Base-by-base conservation (phyloP, 495 filamentous ascomycete species). In the Daldinia grandis region DNA sequence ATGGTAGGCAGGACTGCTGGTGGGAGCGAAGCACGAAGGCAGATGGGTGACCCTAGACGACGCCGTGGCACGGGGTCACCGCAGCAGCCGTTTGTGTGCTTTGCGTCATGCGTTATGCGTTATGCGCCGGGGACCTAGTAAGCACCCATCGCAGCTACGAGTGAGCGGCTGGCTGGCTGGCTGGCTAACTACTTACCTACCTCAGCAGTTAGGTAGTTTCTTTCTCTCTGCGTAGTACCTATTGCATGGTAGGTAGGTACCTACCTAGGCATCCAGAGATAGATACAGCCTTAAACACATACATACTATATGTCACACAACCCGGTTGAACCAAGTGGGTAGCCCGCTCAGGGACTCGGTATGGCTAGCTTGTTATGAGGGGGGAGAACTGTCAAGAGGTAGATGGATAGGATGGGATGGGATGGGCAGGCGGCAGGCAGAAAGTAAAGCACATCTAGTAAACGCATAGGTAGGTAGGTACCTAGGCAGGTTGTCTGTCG, bases 281-380 rank as follows among this genome's bases (percentile, higher is more conserved):
- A n/a, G n/a, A n/a, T n/a, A n/a, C 58, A 60, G 24, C 50, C 25
- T 62, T 49, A 68, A 68, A 47, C 55, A 66, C 42, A 56, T 66
- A 40, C 37, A n/a, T n/a, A n/a, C n/a, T n/a, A n/a, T 37, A 56
- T 17, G 61, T 64, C 25, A 25, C 19, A 64, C 62, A 51, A 24
- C 33, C 54, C 25, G 28, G 24, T 42, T 24, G 9, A 35, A 10
- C 24, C 15, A 59, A 55, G 25, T 35, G 61, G 54, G 42, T 47
- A 47, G 24, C 42, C 42, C 62, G 28, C 61, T 58, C 58, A 27
- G 40, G 44, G 25, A 54, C 50, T 70, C 68, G 57, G 68, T 70
- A 47, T 47, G 24, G 17, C 10, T 14, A 35, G 33, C 33, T 35
- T 4, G 33, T 12, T 35, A 35, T 35, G 33, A 35, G 12, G 33